Evolutionary conservation across 2,329 filamentous ascomycete species (phyloP), one percentile per base, ranked within the genome.

Genomic region (Ascochyta clinopodiicola): DNA sequence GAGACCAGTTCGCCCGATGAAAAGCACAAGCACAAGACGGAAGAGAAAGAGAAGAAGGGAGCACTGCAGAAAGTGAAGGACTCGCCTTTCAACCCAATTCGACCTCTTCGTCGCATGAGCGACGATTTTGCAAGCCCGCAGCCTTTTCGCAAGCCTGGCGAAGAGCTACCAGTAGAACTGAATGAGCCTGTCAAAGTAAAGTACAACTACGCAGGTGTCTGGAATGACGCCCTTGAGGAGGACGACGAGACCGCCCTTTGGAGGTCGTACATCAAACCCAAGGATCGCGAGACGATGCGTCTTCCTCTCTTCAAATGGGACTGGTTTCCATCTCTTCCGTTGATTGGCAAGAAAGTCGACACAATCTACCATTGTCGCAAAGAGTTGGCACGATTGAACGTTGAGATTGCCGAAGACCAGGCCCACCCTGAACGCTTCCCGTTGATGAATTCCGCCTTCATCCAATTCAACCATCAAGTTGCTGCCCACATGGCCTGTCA

Each of bases 401-500:
- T 93, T 47, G 93, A 98, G 72, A 97, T 99, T 49, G 93, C 97
- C 65, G 81, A 88, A 39, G 95, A 98, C 63, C 95, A 99, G 72
- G 84, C 88, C 48, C 83, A 95, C 44, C 89, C 90, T 0, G 93
- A 97, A 63, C 86, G 88, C 4, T 98, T 92, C 60, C 93, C 94
- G 0, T 78, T 93, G 42, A 96, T 97, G 92, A 96, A 91, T 68
- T 96, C 94, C 0, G 95, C 95, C 0, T 99, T 99, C 66, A 92
- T 99, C 58, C 95, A 99, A 72, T 99, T 99, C 82, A 96, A 99
- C 70, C 90, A 97, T 70, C 95, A 99, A 73, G 91, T 97, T 1
- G 93, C 94, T 6, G 95, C 95, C 0, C 95, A 99, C 69, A 98
- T 99, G 95, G 95, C 94, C 54, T 97, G 92, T 72, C 95, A 99